Evolutionary conservation across 2,329 filamentous ascomycete genomes (phyloP), one percentile per base, ranked within the genome.

Genomic region (Hyphodiscus sp.): DNA sequence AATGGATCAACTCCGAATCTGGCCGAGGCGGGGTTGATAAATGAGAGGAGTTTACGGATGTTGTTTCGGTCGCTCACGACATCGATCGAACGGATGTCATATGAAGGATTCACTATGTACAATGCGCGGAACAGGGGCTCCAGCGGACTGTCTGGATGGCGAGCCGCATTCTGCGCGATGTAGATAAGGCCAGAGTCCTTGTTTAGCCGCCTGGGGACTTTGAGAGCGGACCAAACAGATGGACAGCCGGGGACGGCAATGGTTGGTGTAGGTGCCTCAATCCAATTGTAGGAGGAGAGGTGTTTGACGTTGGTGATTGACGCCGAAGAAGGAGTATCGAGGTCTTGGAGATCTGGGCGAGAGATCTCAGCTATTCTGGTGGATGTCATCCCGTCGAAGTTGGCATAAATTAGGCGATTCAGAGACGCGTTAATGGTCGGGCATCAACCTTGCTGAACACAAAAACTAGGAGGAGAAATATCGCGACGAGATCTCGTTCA

Each of bases 201-300:
- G 8, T 60, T 54, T 5, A 75, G 46, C 38, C 51, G 52, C 41
- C 38, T 56, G 30, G 64, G 46, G 23, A 23, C 49, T 19, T 45
- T 56, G 10, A 65, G 68, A 45, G 70, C 60, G 4, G 62, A 64
- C 73, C 72, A 76, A 19, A 67, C 64, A n/a, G 68, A 49, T 51
- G 70, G 70, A 43, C 62, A 63, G 55, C 76, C 75, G 19, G 75
- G 75, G 19, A 78, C 67, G 20, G 69, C 67, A 54, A 79, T 77
- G 20, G 71, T 74, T 6, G 74, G 71, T 7, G 54, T 61, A 0
- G 65, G 51, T 20, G 66, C 64, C 49, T 74, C 69, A 49, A 76
- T 67, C 76, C 75, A 79, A 60, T 74, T 78, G 63, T 79, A 79
- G 1, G 76, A 79, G 2, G 75, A 67, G 11, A 78, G 55, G 46